phyloP scores from a whole-genome alignment of 2,329 filamentous ascomycete species.

The Paraphoma chrysanthemicola region DNA sequence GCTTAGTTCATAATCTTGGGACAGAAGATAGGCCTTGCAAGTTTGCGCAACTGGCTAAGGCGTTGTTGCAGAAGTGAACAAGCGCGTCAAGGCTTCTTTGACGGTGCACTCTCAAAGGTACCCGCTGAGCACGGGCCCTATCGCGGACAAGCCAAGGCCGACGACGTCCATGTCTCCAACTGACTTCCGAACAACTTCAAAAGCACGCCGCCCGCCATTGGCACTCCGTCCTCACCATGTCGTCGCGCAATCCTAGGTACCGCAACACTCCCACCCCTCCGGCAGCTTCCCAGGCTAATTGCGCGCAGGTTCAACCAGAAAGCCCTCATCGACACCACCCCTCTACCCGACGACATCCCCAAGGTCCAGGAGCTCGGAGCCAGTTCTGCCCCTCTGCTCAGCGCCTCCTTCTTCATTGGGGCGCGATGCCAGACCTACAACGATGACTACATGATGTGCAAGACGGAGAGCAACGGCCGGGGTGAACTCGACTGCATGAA shows the following conservation, averaged over 20 bases:
- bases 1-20: conserved; percentile 9
- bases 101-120: conserved; percentile 2
- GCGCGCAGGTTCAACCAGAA: conserved; percentile 85
- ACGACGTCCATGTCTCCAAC: conserved; percentile 28
- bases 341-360: conserved; percentile 89
- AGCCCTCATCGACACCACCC: conserved; percentile 92
- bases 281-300: conserved; percentile 26
- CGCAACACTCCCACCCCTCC: conserved; percentile 20
- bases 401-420: conserved; percentile 95
- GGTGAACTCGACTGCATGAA: conserved; percentile 95
- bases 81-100: background rate
- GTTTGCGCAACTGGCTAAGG: conserved; percentile 3
- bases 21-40: background rate
- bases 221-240: conserved; percentile 59
- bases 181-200: conserved; percentile 15
- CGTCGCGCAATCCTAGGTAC: conserved; percentile 67
- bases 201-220: conserved; percentile 47
- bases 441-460: conserved; percentile 99
- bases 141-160: conserved; percentile 21
- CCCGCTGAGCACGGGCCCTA: conserved; percentile 7
- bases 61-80: background rate
- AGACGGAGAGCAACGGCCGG: conserved; percentile 87
- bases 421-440: conserved; percentile 94
- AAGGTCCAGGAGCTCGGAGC: conserved; percentile 92
- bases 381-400: conserved; percentile 89